phyloP scores from a whole-genome alignment of 257 asterid genomes.

The Prunella vulgaris region DNA sequence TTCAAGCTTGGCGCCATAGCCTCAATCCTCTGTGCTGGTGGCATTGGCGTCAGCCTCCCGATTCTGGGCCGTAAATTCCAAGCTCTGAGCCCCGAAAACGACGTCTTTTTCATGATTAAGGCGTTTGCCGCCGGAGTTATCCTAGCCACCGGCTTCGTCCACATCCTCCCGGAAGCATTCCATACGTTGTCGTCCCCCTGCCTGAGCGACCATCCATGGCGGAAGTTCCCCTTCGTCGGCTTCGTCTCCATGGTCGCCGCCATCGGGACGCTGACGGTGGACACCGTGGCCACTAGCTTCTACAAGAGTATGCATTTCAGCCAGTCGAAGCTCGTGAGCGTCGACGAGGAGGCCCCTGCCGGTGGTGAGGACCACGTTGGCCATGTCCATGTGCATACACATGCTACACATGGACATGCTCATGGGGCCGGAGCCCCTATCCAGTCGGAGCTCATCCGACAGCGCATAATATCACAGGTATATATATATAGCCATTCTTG shows the following conservation, averaged over 20 bases:
- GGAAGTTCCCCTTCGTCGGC: conserved; percentile 49
- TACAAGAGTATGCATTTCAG: conserved; percentile 43
- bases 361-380: conserved; percentile 20
- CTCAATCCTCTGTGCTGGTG: conserved; percentile 42
- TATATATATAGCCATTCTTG: background rate
- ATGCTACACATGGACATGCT: conserved; percentile 39
- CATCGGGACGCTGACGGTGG: conserved; percentile 46
- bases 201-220: conserved; percentile 44
- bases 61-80: conserved; percentile 36
- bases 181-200: conserved; percentile 41
- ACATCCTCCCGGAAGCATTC: conserved; percentile 62
- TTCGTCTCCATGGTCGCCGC: conserved; percentile 51
- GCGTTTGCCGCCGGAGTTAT: conserved; percentile 70
- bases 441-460: conserved; percentile 40
- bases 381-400: conserved; percentile 32
- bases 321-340: conserved; percentile 27
- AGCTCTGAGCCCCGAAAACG: conserved; percentile 42
- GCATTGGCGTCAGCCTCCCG: conserved; percentile 51
- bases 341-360: conserved; percentile 17
- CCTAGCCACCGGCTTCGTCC: conserved; percentile 55
- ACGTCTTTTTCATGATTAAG: conserved; percentile 62
- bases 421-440: conserved; percentile 36
- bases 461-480: conserved; percentile 60
- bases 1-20: conserved; percentile 43
- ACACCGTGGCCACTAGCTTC: conserved; percentile 46